Evolutionary conservation across 1,284 basidiomycete genomes (phyloP).

Genomic region (Sanguinoderma infundibulare): DNA sequence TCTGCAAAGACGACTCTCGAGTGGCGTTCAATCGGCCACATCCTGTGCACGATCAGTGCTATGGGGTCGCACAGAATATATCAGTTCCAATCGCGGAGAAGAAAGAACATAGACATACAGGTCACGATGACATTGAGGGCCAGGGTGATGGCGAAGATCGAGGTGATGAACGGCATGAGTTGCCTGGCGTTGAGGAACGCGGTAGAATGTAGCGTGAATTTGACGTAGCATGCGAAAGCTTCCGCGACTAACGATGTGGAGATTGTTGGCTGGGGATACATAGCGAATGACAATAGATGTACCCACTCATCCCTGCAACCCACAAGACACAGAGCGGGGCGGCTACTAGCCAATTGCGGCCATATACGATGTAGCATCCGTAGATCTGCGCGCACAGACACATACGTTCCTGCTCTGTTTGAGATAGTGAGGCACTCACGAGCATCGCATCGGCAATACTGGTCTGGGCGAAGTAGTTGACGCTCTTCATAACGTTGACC

Average conservation of each 20-base stretch:
- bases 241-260: not conserved
- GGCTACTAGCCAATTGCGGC: conserved; percentile 17
- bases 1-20: not conserved
- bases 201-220: not conserved
- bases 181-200: not conserved
- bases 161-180: not conserved
- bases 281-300: not conserved
- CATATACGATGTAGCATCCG: conserved; percentile 33
- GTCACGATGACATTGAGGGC: not conserved
- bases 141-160: not conserved
- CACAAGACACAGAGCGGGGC: not conserved
- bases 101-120: not conserved
- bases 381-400: conserved; percentile 30
- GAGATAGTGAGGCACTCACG: too few species aligned
- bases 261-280: not conserved
- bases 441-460: not conserved
- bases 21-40: conserved; percentile 32
- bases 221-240: not conserved
- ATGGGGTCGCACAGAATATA: not conserved
- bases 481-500: too few species aligned
- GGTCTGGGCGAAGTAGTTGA: too few species aligned
- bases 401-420: too few species aligned
- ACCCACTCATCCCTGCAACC: not conserved
- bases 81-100: conserved; percentile 38
- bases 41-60: conserved; percentile 42